phyloP scores from a whole-genome alignment of 352 stramenopile genomes.

The Saprolegnia diclina region DNA sequence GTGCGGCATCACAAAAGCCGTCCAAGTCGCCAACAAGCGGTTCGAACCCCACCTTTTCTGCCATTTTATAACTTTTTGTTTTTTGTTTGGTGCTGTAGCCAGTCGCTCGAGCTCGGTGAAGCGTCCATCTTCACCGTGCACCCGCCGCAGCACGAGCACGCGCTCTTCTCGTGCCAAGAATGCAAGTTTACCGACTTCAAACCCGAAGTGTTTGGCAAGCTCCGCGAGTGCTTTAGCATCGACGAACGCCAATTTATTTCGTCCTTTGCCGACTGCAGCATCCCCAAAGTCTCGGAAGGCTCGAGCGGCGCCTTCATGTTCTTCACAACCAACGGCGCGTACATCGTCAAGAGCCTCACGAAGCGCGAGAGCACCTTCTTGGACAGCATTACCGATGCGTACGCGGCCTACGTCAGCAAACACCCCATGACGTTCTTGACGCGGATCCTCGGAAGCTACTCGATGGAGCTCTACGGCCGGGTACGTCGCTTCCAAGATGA shows the following conservation, averaged over 20 bases:
- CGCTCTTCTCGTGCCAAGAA: slow-evolving; percentile 37
- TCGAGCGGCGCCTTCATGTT: slow-evolving; percentile 80
- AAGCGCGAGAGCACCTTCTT: slow-evolving; percentile 55
- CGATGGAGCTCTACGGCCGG: slow-evolving; percentile 63
- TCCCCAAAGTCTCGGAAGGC: slow-evolving; percentile 71
- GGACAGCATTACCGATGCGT: slow-evolving; percentile 56
- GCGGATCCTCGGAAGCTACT: slow-evolving; percentile 78
- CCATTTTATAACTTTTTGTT: too few species aligned
- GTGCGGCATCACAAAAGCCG: slow-evolving; percentile 55
- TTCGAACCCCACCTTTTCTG: not conserved
- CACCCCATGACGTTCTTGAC: slow-evolving; percentile 64
- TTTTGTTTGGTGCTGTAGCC: too few species aligned
- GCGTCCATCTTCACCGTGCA: slow-evolving; percentile 42
- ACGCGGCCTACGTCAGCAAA: slow-evolving; percentile 51
- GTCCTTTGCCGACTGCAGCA: slow-evolving; percentile 58
- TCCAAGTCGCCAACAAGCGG: slow-evolving; percentile 34
- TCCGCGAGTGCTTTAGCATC: slow-evolving; percentile 55
- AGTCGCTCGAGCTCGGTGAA: slow-evolving; percentile 21
- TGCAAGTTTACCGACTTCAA: slow-evolving; percentile 64
- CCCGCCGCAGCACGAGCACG: slow-evolving; percentile 29
- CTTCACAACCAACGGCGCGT: slow-evolving; percentile 67
- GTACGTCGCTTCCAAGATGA: not conserved
- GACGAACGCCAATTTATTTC: slow-evolving; percentile 44
- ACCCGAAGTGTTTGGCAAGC: slow-evolving; percentile 42
- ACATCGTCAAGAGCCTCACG: slow-evolving; percentile 75